phyloP scores from a whole-genome alignment of 306 rosid species.

The Casuarina glauca region DNA sequence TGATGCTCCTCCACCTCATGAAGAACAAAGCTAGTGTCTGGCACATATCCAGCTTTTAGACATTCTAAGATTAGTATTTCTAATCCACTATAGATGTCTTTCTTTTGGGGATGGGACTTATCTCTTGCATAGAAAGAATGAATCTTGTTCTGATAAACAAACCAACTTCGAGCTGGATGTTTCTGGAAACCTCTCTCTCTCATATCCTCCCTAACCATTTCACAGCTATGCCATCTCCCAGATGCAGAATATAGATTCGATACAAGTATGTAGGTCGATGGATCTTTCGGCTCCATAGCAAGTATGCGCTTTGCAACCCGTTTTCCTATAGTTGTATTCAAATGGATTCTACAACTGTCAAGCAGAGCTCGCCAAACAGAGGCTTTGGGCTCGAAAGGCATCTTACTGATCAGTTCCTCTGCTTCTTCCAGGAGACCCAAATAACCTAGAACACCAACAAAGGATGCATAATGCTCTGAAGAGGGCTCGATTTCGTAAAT shows the following conservation, averaged over 20 bases:
- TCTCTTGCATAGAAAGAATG: slow-evolving; percentile 83
- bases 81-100: slow-evolving; percentile 77
- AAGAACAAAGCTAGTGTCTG: slow-evolving; percentile 76
- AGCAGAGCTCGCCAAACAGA: slow-evolving; percentile 85
- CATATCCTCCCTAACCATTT: slow-evolving; percentile 66
- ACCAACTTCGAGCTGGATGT: slow-evolving; percentile 81
- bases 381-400: slow-evolving; percentile 61
- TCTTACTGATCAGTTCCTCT: slow-evolving; percentile 54
- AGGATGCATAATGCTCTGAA: slow-evolving; percentile 68
- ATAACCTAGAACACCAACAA: slow-evolving; percentile 76
- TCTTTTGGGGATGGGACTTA: slow-evolving; percentile 65
- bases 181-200: slow-evolving; percentile 70
- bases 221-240: slow-evolving; percentile 88
- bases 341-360: slow-evolving; percentile 61
- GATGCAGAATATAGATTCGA: slow-evolving; percentile 85
- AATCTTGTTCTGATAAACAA: slow-evolving; percentile 54
- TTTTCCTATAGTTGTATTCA: slow-evolving; percentile 54
- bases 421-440: slow-evolving; percentile 89
- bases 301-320: slow-evolving; percentile 58
- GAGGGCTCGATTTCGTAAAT: slow-evolving; percentile 56
- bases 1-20: slow-evolving; percentile 88
- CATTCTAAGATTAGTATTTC: slow-evolving; percentile 80
- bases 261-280: slow-evolving; percentile 67
- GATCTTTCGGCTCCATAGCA: slow-evolving; percentile 66
- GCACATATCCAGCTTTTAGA: slow-evolving; percentile 71